Conservation (phyloP, 1,139 yeast genomes). For the Scheffersomyces titani region DNA sequence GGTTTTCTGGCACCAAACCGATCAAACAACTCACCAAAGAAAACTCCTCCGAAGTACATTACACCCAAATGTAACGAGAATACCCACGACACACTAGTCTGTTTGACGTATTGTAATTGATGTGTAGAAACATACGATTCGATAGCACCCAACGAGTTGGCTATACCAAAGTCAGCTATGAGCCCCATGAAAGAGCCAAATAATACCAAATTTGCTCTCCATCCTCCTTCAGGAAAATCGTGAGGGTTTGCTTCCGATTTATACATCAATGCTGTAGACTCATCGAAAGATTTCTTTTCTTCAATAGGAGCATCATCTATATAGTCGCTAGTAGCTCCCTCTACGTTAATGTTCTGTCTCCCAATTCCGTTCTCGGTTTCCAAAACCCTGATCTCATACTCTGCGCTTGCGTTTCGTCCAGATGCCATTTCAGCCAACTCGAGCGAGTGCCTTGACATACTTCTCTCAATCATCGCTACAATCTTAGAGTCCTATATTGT, state of each 20-base stretch:
- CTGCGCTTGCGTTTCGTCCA: background rate
- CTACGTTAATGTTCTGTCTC: background rate
- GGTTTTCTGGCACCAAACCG: conserved; percentile 52
- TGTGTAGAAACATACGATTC: conserved; percentile 57
- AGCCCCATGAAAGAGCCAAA: conserved; percentile 63
- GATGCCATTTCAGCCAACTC: background rate
- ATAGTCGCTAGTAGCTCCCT: background rate
- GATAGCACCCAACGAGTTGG: conserved; percentile 60
- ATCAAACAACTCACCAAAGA: conserved; percentile 66
- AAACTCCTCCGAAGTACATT: conserved; percentile 57
- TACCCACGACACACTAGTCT: conserved; percentile 61
- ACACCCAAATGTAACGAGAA: conserved; percentile 59
- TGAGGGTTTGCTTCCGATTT: conserved; percentile 17
- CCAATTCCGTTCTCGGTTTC: background rate
- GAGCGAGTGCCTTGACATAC: background rate
- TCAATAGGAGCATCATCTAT: background rate
- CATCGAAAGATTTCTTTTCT: background rate
- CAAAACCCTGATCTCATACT: background rate
- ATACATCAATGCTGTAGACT: conserved; percentile 5
- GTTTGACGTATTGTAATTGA: conserved; percentile 44
- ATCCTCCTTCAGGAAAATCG: conserved; percentile 66
- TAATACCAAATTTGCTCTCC: conserved; percentile 56
- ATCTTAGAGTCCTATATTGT: background rate
- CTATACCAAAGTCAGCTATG: conserved; percentile 62
- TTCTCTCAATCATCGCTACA: background rate